Conservation (phyloP, 163 green algal genomes). For the Chloroidium sp. region DNA sequence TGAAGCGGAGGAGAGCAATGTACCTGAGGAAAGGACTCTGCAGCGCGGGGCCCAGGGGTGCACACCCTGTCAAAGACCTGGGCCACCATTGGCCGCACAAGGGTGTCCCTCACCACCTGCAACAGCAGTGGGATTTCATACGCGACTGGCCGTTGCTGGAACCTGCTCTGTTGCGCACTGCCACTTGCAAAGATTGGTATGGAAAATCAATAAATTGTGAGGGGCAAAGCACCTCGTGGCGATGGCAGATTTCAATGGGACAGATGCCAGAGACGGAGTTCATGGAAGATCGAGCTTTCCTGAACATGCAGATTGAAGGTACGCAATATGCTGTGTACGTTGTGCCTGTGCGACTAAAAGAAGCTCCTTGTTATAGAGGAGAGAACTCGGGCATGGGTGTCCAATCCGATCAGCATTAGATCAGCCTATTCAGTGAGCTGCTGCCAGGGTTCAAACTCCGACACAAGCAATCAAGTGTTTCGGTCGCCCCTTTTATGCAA, state of each 20-base stretch:
- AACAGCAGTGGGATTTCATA: neutral
- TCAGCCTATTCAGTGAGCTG: neutral
- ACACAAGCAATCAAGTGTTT: neutral
- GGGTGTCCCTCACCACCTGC: constrained; percentile 26
- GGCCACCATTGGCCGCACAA: constrained; percentile 60
- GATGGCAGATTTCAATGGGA: neutral
- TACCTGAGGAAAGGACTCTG: constrained; percentile 5
- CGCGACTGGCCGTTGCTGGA: no score
- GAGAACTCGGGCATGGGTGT: no score
- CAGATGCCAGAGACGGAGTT: neutral
- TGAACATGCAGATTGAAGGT: neutral
- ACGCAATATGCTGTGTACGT: no score
- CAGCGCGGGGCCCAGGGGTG: neutral
- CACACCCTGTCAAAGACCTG: constrained; percentile 25
- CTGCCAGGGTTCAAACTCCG: neutral
- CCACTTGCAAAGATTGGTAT: neutral
- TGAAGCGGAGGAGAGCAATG: neutral
- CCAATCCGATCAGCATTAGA: neutral
- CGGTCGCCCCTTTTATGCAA: neutral
- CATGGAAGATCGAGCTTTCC: neutral
- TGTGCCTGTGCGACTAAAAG: no score
- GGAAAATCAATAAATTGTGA: no score
- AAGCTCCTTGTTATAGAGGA: no score
- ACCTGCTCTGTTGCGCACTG: no score
- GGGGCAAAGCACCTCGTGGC: neutral